These are phyloP conservation scores for Neurospora sp. DNA, from an alignment of 2,329 filamentous ascomycete species.

Conservation along the genomic window DNA sequence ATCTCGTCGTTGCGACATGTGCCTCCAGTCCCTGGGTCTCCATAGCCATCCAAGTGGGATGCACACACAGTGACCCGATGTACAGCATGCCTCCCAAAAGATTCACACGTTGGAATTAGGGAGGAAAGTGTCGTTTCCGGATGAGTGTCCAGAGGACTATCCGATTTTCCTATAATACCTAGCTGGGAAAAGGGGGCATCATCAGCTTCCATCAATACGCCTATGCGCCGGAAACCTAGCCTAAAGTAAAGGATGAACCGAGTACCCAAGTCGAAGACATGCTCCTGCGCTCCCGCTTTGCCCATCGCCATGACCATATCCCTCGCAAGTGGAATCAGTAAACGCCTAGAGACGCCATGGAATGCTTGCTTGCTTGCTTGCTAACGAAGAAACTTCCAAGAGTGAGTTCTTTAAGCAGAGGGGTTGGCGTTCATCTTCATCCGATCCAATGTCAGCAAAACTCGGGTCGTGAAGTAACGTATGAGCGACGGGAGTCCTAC, in stretches of 20 bases:
- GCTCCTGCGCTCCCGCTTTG: background rate
- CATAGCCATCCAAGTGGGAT: background rate
- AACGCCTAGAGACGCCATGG: background rate
- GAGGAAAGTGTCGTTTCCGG: background rate
- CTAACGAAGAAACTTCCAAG: background rate
- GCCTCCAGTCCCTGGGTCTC: background rate
- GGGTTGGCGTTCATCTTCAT: constrained; percentile 20
- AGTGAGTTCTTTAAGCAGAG: constrained; percentile 9
- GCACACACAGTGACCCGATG: background rate
- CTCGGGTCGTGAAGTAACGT: background rate
- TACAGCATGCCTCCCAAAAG: background rate
- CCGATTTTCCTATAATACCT: background rate
- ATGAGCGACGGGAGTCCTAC: constrained; percentile 36
- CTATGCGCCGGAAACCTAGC: constrained; percentile 12
- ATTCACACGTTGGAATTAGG: background rate
- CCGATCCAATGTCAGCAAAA: background rate
- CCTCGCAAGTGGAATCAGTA: background rate
- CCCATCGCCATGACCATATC: background rate
- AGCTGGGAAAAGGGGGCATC: constrained; percentile 3
- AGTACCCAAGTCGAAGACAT: background rate
- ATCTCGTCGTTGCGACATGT: background rate
- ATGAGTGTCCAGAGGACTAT: background rate
- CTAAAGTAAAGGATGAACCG: constrained; percentile 4
- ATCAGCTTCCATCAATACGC: constrained; percentile 15
- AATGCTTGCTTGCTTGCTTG: background rate